Base-by-base conservation (phyloP, 2,329 filamentous ascomycete genomes). In the Botrytis elliptica region DNA sequence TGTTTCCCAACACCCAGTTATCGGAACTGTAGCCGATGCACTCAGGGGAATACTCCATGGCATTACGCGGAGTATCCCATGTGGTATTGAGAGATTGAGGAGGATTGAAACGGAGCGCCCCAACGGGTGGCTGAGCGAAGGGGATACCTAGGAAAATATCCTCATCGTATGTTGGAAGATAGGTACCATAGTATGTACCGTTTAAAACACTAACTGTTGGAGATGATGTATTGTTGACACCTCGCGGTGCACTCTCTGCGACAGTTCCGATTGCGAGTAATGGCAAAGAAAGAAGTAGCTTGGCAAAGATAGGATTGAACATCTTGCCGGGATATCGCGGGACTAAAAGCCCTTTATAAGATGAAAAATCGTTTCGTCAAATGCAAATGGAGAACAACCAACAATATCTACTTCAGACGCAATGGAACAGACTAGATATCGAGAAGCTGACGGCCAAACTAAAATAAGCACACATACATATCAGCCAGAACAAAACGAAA, bases 31-130 rank as follows among this genome's bases (percentile, higher is more conserved):
- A 74, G 18, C 73, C 73, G 22, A 68, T 63, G 14, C 73, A 74
- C 16, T 72, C 70, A n/a, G 64, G 65, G 1, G 70, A 52, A 25
- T 63, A 74, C 60, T 73, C 75, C 88, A 72, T 75, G 2, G 75
- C 76, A 49, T 77, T 71, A 25, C 52, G 60, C 1, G 46, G 59
- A 4, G 25, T 73, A n/a, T 42, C 38, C 71, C 71, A 77, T 0
- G 73, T 71, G 12, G 49, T 63, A 49, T 76, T 75, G 16, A 77
- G 59, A 29, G 71, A 65, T 20, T 62, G 42, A 4, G 76, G 71
- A 33, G 38, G 25, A 4, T 71, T 60, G 44, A 77, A 75, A 49
- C 76, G 63, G 12, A 76, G 55, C 8, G 59, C 44, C 22, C 67
- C 72, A 18, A 71, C 22, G 14, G 67, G 74, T 46, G 75, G 67